These are phyloP conservation scores for Sphagnum tenellum DNA, from an alignment of 225 moss, liverwort and hornwort species.

Conservation along the genomic window DNA sequence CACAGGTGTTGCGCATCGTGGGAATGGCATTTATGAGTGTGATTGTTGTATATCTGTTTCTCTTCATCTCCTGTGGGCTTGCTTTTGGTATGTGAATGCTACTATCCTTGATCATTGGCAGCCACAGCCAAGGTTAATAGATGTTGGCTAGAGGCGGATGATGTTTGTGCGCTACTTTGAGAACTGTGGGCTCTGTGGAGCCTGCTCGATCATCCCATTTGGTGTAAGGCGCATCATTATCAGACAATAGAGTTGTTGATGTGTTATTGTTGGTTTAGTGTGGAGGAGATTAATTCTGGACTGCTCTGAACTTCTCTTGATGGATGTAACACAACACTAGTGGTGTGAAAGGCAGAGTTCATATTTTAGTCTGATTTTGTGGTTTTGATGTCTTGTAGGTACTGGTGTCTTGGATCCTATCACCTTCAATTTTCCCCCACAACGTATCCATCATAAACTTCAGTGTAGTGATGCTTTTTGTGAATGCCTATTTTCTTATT, in stretches of 20 bases:
- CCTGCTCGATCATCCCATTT: not conserved
- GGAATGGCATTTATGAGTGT: conserved; percentile 57
- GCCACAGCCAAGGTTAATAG: too few species aligned
- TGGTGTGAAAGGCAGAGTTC: too few species aligned
- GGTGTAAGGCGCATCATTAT: too few species aligned
- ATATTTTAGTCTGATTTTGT: not conserved
- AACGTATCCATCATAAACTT: conserved; percentile 49
- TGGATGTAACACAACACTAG: too few species aligned
- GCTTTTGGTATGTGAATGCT: conserved; percentile 61
- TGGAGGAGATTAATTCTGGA: too few species aligned
- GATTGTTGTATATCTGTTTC: conserved; percentile 48
- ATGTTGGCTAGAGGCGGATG: too few species aligned
- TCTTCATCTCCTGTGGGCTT: conserved; percentile 59
- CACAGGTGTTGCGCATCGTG: conserved; percentile 46
- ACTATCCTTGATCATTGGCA: not conserved
- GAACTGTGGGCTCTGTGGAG: not conserved
- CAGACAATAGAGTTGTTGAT: too few species aligned
- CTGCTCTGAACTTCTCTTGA: too few species aligned
- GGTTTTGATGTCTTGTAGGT: conserved; percentile 32
- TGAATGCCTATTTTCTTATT: too few species aligned
- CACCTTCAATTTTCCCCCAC: conserved; percentile 78
- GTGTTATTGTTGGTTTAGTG: too few species aligned
- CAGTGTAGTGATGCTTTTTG: too few species aligned
- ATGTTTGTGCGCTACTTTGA: not conserved
- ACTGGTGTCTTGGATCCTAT: conserved; percentile 70